phyloP scores from a whole-genome alignment of 129 eudicot species.

The Flaveria sonorensis region DNA sequence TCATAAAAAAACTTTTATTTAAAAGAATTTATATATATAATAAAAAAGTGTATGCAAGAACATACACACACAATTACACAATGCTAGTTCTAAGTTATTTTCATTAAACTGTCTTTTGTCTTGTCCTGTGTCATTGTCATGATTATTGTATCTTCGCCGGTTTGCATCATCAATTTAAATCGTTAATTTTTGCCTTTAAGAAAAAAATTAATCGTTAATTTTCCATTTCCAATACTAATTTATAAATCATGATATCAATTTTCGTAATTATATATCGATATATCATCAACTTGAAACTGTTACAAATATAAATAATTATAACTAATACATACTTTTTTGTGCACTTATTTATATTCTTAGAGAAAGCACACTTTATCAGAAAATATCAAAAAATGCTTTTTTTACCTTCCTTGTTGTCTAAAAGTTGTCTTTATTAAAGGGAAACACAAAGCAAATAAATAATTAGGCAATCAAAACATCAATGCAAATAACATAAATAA shows the following conservation, averaged over 20 bases:
- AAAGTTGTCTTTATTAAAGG: constrained; percentile 1
- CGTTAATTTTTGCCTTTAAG: neutral
- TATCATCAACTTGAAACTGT: neutral
- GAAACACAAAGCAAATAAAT: neutral
- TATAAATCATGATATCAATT: neutral
- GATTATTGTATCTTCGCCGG: constrained; percentile 10
- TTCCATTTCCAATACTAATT: neutral
- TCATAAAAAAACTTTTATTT: neutral
- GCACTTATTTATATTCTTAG: neutral
- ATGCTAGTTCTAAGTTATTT: neutral
- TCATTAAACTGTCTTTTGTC: neutral
- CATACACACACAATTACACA: constrained; percentile 5
- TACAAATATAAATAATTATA: neutral
- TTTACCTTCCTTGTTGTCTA: constrained; percentile 1
- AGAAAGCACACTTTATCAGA: constrained; percentile 9
- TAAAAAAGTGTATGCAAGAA: neutral
- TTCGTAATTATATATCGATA: neutral
- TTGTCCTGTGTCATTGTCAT: neutral
- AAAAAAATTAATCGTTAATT: neutral
- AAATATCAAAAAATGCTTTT: constrained; percentile 11
- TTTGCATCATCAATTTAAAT: neutral
- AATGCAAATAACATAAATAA: neutral
- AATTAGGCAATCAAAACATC: constrained; percentile 3
- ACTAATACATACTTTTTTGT: constrained; percentile 1
- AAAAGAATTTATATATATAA: neutral